Base-by-base conservation (phyloP, 2,329 filamentous ascomycete genomes). In the Colletotrichum melonis region DNA sequence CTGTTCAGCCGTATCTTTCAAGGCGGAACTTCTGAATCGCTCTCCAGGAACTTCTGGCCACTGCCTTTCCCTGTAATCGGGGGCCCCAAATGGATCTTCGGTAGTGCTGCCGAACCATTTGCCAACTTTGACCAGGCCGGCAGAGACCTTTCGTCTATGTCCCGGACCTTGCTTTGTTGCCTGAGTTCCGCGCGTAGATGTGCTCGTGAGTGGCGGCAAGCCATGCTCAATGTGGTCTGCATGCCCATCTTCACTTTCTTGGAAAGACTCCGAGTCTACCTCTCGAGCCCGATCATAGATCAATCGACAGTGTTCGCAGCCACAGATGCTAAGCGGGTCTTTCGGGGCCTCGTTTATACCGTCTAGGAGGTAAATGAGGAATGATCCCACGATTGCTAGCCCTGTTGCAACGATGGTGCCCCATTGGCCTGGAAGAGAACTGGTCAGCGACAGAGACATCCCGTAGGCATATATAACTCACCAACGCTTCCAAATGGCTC, bases 401-500 rank as follows among this genome's bases (percentile, higher is more conserved):
- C 80, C 85, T 2, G 90, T 91, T 56, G 88, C 91, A 26, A 88
- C 88, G 9, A 92, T 87, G 0, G 89, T 89, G 16, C 86, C 86
- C 90, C 90, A 92, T 81, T 92, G 89, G 46, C 88, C 87, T 88
- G 66, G 3, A 42, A 0, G 32, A 8, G 52, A 71, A 12, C n/a
- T 59, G 11, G 56, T 38, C 19, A 19, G 28, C 19, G 24, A 11
- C 2, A 19, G 5, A 5, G 5, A 81, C 86, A 75, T 80, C 19
- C 42, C 16, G 7, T 11, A n/a, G 42, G 7, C 7, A 8, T 0
- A 19, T 49, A 4, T 1, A 8, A n/a, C 42, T 49, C 19, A 90
- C 90, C 90, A 62, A 93, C 85, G 74, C 88, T 91, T 5, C 84
- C 83, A 65, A 93, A 89, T 0, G 90, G 90, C 73, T 93, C 92